Evolutionary conservation across 2,329 filamentous ascomycete species (phyloP), one percentile per base, ranked within the genome.

Genomic region (Aspergillus niger): DNA sequence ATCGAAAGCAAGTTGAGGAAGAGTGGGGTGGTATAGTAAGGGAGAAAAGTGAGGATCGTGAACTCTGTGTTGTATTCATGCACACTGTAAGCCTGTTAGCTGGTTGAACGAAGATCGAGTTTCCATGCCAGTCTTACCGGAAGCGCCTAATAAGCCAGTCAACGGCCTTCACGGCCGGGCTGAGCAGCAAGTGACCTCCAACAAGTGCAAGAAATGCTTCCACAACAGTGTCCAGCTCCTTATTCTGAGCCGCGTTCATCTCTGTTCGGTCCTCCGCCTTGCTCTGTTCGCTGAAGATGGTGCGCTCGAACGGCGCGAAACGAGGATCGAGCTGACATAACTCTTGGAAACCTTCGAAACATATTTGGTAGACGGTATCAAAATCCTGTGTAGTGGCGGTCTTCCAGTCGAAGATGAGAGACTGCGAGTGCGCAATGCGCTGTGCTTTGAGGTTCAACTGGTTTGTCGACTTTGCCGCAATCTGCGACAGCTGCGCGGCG

Each of bases 111-210:
- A 32, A 26, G 39, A 36, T 38, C 41, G 22, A n/a, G 10, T 22
- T 11, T 36, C 36, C 32, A 20, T 22, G 26, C 32, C 20, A 26
- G 38, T 69, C 83, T 63, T 80, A 96, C 92, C 89, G 87, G 72
- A 98, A 99, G 70, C 94, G 85, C 71, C 95, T 84, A 57, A 99
- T 85, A 50, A 99, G 84, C 95, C 95, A 99, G 80, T 99, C 96
- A 39, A 98, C 83, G 15, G 93, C 88, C 78, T 96, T 96, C 57
- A 97, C 86, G 0, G 91, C 92, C 43, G 95, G 94, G 79, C 89
- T 92, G 32, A 99, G 82, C 64, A 94, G 83, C 66, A 99, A 75
- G 43, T 90, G 86, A 26, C 88, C 87, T 22, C 91, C 90, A 10
- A 90, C 87, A 13, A 98, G 82, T 32, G 88, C 89, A 66, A 99